Conservation (phyloP, 345 rosid species). For the Gynandropsis gynandra region DNA sequence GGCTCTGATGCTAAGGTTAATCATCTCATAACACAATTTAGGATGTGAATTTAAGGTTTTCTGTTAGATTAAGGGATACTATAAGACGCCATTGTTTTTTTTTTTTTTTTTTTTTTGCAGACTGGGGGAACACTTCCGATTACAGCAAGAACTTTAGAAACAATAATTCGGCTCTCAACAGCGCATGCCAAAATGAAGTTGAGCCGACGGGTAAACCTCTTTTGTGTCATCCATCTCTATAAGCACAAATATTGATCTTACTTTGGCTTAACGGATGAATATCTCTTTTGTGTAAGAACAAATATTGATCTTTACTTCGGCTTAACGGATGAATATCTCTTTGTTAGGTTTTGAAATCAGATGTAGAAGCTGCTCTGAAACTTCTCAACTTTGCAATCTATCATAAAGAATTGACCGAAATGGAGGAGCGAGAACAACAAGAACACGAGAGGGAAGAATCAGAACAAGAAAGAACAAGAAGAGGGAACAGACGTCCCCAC, state of each 20-base stretch:
- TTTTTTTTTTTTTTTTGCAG: constrained; percentile 35
- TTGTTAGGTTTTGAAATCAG: constrained; percentile 58
- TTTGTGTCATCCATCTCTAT: too few relatives aligned
- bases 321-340: constrained; percentile 6
- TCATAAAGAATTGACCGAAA: constrained; percentile 88
- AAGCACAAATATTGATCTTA: background rate
- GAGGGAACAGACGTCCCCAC: constrained; percentile 29
- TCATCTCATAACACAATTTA: constrained; percentile 16
- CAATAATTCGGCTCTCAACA: constrained; percentile 93
- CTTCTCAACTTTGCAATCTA: constrained; percentile 92
- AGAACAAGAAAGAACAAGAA: constrained; percentile 41
- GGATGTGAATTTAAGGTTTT: background rate
- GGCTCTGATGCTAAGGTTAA: constrained; percentile 69
- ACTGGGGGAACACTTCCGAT: constrained; percentile 98
- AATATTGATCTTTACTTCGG: background rate
- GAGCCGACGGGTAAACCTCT: constrained; percentile 61
- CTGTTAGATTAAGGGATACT: constrained; percentile 4
- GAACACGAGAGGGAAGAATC: constrained; percentile 50
- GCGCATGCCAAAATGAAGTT: constrained; percentile 95
- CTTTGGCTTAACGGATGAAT: background rate
- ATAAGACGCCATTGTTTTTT: constrained; percentile 8
- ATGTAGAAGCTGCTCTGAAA: constrained; percentile 88
- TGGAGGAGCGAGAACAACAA: constrained; percentile 92
- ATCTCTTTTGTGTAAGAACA: background rate
- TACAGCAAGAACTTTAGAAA: constrained; percentile 95